phyloP scores from a whole-genome alignment of 1,284 basidiomycete species.

The Austroboletus rostrupii region DNA sequence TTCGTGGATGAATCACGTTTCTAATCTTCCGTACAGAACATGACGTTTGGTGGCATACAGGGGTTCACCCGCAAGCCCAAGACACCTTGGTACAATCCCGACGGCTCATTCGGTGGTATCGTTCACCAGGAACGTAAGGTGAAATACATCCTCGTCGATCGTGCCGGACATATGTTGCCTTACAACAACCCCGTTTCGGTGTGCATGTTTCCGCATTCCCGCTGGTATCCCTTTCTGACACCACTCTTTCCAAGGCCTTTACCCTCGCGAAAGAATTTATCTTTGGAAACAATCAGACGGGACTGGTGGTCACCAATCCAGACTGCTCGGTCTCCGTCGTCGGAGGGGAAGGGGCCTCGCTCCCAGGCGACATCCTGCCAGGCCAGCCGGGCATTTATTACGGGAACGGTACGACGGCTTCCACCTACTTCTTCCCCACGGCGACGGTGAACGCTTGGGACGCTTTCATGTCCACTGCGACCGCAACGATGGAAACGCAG shows the following conservation, averaged over 20 bases:
- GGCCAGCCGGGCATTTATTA: conserved; percentile 51
- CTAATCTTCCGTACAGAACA: conserved; percentile 44
- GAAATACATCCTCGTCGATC: conserved; percentile 51
- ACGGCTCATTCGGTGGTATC: conserved; percentile 56
- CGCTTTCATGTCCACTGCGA: conserved; percentile 35
- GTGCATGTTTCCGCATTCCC: background rate
- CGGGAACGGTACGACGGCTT: conserved; percentile 43
- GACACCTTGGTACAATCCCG: conserved; percentile 60
- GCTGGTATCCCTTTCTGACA: too few species aligned
- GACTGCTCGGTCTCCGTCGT: conserved; percentile 35
- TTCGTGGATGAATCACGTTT: background rate
- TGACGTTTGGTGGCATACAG: conserved; percentile 69
- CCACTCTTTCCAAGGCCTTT: conserved; percentile 38
- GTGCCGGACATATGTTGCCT: conserved; percentile 57
- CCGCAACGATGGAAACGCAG: background rate
- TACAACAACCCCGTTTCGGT: conserved; percentile 49
- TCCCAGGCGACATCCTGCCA: conserved; percentile 44
- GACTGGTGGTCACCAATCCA: conserved; percentile 38
- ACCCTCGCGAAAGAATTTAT: conserved; percentile 56
- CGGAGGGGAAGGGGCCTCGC: conserved; percentile 48
- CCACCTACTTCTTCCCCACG: conserved; percentile 47
- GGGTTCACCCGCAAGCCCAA: conserved; percentile 65
- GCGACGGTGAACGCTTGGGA: conserved; percentile 58
- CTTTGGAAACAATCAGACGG: conserved; percentile 50
- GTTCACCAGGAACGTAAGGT: conserved; percentile 69